phyloP scores from a whole-genome alignment of 805 yeast species.

The Teunomyces cretensis region DNA sequence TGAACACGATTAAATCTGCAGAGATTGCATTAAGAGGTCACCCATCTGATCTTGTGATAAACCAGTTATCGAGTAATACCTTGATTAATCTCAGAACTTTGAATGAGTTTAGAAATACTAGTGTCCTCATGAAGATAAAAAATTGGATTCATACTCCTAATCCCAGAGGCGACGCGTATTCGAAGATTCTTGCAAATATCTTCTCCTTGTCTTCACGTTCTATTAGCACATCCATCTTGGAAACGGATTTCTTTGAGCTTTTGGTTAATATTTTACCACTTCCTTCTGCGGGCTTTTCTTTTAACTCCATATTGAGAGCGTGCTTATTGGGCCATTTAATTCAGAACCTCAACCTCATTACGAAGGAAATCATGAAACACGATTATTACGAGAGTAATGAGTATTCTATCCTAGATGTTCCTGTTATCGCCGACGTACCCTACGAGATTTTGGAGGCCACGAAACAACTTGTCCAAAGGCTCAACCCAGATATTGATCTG shows the following conservation, averaged over 20 bases:
- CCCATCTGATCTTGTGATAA: constrained; percentile 41
- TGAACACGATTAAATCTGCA: constrained; percentile 58
- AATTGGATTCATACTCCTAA: constrained; percentile 34
- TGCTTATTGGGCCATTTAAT: constrained; percentile 55
- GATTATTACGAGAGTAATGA: constrained; percentile 22
- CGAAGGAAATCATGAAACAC: constrained; percentile 26
- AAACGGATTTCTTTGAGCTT: constrained; percentile 52
- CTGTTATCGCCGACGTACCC: constrained; percentile 24
- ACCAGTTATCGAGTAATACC: constrained; percentile 62
- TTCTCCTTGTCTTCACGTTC: constrained; percentile 30
- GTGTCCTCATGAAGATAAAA: constrained; percentile 31
- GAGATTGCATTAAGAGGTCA: constrained; percentile 67
- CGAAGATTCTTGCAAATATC: constrained; percentile 34
- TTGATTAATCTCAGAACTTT: constrained; percentile 57
- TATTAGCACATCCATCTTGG: constrained; percentile 35
- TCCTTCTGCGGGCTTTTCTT: constrained; percentile 43
- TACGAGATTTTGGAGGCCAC: constrained; percentile 19
- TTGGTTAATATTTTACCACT: constrained; percentile 52
- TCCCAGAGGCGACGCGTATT: constrained; percentile 28
- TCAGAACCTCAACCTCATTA: constrained; percentile 37
- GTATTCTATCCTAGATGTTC: constrained; percentile 37
- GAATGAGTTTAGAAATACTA: constrained; percentile 39
- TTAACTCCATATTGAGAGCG: constrained; percentile 46
- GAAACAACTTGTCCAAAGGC: constrained; percentile 23
- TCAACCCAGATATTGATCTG: constrained; percentile 12